phyloP scores from a whole-genome alignment of 164 flowering plant species.

The Macadamia integrifolia region DNA sequence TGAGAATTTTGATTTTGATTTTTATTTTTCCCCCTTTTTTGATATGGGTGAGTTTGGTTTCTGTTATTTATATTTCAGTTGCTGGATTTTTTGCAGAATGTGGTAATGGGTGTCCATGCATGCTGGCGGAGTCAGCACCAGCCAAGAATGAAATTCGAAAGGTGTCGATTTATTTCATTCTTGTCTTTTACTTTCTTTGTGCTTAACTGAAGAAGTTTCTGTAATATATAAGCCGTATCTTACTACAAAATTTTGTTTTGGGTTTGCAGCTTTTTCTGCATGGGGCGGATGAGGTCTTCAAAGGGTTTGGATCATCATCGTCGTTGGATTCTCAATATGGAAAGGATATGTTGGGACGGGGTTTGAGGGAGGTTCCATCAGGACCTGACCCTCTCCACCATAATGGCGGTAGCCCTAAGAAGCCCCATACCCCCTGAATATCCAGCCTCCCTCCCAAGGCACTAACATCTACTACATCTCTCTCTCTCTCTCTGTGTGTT shows the following conservation, averaged over 20 bases:
- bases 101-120: slow-evolving; percentile 10
- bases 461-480: too few species aligned
- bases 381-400: slow-evolving; percentile 75
- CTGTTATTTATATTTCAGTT: neutral
- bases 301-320: neutral
- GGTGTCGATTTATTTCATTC: slow-evolving; percentile 12
- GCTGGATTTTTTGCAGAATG: slow-evolving; percentile 13
- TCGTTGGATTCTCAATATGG: neutral
- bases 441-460: too few species aligned
- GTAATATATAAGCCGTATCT: too few species aligned
- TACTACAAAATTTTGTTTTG: neutral
- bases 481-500: too few species aligned
- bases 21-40: too few species aligned
- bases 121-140: slow-evolving; percentile 7
- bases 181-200: neutral
- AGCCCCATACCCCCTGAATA: slow-evolving; percentile 38
- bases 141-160: slow-evolving; percentile 16
- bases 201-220: too few species aligned
- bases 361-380: slow-evolving; percentile 45
- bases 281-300: slow-evolving; percentile 3
- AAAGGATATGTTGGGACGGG: slow-evolving; percentile 6
- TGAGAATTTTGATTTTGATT: too few species aligned
- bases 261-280: neutral
- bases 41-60: too few species aligned
- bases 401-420: slow-evolving; percentile 31